These are phyloP conservation scores for Sechiopsis laciniata DNA, from an alignment of 306 rosid species.

Conservation along the genomic window DNA sequence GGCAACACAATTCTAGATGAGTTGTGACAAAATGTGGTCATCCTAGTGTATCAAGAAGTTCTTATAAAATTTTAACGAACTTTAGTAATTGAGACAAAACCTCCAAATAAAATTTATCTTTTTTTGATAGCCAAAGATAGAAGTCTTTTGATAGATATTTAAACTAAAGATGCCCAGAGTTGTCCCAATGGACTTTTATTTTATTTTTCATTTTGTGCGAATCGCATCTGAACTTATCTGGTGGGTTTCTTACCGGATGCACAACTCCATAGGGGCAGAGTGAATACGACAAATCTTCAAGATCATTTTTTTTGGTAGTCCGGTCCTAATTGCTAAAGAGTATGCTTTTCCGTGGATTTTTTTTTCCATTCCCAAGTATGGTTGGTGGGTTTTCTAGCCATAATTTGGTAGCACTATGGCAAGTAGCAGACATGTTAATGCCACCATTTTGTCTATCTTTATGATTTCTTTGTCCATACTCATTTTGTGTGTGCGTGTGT, in stretches of 20 bases:
- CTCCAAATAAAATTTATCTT: background rate
- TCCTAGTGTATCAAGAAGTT: background rate
- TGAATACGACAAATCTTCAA: background rate
- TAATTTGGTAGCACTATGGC: too few relatives aligned
- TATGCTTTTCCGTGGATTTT: too few relatives aligned
- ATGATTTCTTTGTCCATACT: background rate
- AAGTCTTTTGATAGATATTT: too few relatives aligned
- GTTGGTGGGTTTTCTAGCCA: background rate
- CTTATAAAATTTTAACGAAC: background rate
- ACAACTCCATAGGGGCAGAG: background rate
- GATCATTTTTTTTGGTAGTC: background rate
- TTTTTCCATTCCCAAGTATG: too few relatives aligned
- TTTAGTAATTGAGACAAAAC: background rate
- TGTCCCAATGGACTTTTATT: background rate
- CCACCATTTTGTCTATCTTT: background rate
- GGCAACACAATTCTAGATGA: background rate
- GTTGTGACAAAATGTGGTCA: background rate
- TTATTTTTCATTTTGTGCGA: background rate
- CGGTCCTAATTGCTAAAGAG: background rate
- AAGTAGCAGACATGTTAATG: background rate
- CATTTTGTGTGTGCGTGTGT: background rate
- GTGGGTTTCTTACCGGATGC: background rate
- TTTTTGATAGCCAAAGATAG: too few relatives aligned
- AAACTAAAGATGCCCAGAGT: background rate
- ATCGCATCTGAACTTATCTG: background rate